These are phyloP conservation scores for Trametes cubensis DNA, from an alignment of 768 basidiomycete species.

Conservation along the genomic window DNA sequence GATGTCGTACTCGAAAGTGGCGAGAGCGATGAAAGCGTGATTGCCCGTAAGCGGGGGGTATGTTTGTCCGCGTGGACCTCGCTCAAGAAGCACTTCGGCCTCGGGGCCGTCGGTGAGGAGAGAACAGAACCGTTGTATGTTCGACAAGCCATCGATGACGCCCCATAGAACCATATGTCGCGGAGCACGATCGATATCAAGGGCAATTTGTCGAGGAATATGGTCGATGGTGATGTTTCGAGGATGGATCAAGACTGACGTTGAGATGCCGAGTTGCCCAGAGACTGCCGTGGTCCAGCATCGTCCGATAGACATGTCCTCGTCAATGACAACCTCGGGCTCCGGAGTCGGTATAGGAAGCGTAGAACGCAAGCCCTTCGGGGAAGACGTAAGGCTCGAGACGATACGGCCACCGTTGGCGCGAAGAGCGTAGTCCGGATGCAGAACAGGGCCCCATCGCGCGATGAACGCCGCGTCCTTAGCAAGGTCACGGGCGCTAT, in stretches of 20 bases:
- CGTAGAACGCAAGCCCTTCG: neutral
- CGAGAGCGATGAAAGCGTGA: neutral
- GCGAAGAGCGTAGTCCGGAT: constrained; percentile 1
- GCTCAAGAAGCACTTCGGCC: neutral
- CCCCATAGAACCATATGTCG: constrained; percentile 5
- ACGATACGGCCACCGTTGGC: constrained; percentile 2
- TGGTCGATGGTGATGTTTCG: constrained; percentile 7
- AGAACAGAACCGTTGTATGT: neutral
- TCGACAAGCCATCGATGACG: neutral
- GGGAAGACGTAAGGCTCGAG: neutral
- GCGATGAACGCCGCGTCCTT: neutral
- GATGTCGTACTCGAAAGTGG: constrained; percentile 5
- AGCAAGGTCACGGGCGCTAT: neutral
- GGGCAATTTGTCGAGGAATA: neutral
- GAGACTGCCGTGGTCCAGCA: neutral
- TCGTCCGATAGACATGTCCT: neutral
- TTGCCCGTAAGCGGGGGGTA: neutral
- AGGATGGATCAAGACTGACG: neutral
- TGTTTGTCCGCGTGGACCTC: neutral
- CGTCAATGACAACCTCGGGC: constrained; percentile 1
- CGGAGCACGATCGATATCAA: neutral
- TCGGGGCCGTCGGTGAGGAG: too few species aligned
- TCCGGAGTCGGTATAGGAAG: neutral
- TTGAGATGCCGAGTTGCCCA: neutral
- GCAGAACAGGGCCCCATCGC: neutral